A percentile compares a stretch with the other conserved stretches of the same genome.
These are phyloP conservation scores for Mortierella sp. DNA, from an alignment of 371 early-diverging fungal genomes.

Conservation along the genomic window DNA sequence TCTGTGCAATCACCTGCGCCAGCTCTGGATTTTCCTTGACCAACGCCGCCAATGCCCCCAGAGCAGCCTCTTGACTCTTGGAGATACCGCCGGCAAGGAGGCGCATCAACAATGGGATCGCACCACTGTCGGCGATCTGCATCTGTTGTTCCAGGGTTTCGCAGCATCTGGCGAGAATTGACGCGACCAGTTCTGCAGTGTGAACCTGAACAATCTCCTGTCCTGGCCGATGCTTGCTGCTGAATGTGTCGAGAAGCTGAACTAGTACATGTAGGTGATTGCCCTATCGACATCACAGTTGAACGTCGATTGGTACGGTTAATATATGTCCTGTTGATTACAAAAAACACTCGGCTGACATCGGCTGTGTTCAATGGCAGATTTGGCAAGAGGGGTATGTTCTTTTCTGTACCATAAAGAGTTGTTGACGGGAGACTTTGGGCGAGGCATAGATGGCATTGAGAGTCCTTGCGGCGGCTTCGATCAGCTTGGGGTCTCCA, in stretches of 20 bases:
- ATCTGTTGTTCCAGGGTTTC: slow-evolving; percentile 73
- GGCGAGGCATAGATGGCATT: slow-evolving; percentile 81
- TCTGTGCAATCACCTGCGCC: slow-evolving; percentile 63
- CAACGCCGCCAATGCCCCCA: slow-evolving; percentile 82
- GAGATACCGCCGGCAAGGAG: slow-evolving; percentile 69
- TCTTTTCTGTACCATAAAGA: slow-evolving; percentile 67
- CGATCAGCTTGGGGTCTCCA: slow-evolving; percentile 67
- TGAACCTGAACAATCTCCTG: slow-evolving; percentile 63
- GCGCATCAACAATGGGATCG: slow-evolving; percentile 70
- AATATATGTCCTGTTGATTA: neutral
- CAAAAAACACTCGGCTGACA: neutral
- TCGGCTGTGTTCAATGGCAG: neutral
- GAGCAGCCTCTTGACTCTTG: slow-evolving; percentile 82
- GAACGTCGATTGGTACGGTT: neutral
- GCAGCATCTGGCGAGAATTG: slow-evolving; percentile 76
- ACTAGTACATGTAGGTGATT: slow-evolving; percentile 58
- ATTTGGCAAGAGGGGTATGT: neutral
- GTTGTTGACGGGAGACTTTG: slow-evolving; percentile 67
- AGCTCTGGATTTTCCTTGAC: slow-evolving; percentile 74
- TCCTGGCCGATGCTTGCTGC: slow-evolving; percentile 55
- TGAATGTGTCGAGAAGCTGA: slow-evolving; percentile 48
- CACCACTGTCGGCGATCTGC: slow-evolving; percentile 71
- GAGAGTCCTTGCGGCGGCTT: slow-evolving; percentile 80
- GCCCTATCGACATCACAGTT: slow-evolving; percentile 45
- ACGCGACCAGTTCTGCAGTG: slow-evolving; percentile 78